Evolutionary conservation across 176 grass and related monocot species (phyloP), one percentile per base, ranked within the genome.

Genomic region (Themeda triandra): DNA sequence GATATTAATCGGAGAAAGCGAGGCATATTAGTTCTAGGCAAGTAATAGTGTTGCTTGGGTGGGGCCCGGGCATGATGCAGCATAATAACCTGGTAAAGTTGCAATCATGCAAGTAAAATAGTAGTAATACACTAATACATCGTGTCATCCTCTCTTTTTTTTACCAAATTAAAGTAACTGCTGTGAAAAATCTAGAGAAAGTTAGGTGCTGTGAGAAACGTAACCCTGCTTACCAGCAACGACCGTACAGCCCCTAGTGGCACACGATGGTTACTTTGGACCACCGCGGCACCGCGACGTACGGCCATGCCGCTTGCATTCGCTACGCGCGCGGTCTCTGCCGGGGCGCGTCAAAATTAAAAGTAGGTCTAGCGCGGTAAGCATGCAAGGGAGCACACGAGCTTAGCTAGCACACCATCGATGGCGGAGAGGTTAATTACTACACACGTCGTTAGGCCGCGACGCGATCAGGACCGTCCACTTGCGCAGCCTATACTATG

Each of bases 271-370:
- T 79, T 73, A 83, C 74, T 83, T 78, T 88, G 80, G 86, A 83
- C 36, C 45, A 83, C 36, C 37, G 37, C 37, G 37, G 6, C 80
- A 36, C n/a, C 65, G 25, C 42, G 10, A 3, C 12, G 13, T 63
- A 82, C 49, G 67, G 65, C 33, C 37, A 17, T 10, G 2, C 24
- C 8, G 27, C 15, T n/a, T 33, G 10, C 28, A 19, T 6, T 11
- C 24, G 30, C 72, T 51, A 35, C 69, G 60, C 60, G 59, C 69
- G 60, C 60, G 59, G 59, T 25, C 23, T 23, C 51, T 54, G 5
- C 9, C 11, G 76, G 76, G 59, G 37, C n/a, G 41, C 56, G 86
- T 88, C 80, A 88, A 88, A n/a, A n/a, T n/a, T n/a, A n/a, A 84
- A 88, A 54, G 71, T 10, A 13, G 4, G 54, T 24, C 7, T 29